phyloP scores from a whole-genome alignment of 306 rosid species.

The Canavalia gladiata region DNA sequence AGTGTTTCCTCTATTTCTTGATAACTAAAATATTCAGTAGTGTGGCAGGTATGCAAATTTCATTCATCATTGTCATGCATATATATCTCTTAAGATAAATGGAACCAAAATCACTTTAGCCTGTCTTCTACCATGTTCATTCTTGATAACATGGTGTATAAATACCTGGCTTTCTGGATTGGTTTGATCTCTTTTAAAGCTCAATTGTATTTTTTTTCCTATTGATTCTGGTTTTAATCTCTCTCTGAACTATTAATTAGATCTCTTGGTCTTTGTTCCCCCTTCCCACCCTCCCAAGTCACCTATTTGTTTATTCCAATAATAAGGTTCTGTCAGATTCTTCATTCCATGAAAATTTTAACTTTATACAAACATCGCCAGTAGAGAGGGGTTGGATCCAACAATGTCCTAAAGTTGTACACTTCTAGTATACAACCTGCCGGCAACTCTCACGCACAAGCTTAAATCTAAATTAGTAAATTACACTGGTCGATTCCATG shows the following conservation, averaged over 20 bases:
- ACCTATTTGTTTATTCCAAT: neutral
- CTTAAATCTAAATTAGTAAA: constrained; percentile 16
- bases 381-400: constrained; percentile 15
- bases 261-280: neutral
- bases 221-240: neutral
- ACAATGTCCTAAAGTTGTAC: neutral
- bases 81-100: constrained; percentile 6
- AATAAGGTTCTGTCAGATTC: neutral
- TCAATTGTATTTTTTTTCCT: neutral
- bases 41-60: neutral
- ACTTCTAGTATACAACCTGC: neutral
- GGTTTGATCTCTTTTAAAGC: neutral
- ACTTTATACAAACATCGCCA: neutral
- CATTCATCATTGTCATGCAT: neutral
- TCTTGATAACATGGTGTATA: constrained; percentile 4
- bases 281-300: neutral
- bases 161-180: constrained; percentile 10
- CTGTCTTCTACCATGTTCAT: neutral
- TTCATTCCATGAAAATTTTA: neutral
- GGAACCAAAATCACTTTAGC: neutral
- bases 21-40: neutral
- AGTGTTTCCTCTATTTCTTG: neutral
- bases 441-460: neutral
- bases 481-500: constrained; percentile 11
- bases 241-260: neutral